Conservation (phyloP, 139 green algal species). For the Coelastrella sp. region DNA sequence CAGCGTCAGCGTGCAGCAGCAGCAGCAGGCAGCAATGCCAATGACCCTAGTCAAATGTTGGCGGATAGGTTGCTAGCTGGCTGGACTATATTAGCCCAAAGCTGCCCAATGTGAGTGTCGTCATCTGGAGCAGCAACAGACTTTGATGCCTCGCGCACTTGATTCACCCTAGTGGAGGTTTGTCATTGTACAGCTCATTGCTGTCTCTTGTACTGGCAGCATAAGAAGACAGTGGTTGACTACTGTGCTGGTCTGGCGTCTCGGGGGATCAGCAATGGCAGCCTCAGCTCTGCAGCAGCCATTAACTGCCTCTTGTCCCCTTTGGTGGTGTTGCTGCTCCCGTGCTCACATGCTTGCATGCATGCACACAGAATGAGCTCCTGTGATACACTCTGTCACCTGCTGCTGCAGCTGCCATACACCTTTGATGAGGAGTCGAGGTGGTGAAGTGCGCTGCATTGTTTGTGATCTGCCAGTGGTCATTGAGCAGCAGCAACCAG, state of each 20-base stretch:
- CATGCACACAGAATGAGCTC: neutral
- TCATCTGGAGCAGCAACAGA: neutral
- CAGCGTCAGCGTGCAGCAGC: conserved; percentile 17
- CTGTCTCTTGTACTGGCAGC: too few relatives aligned
- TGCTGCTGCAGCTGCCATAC: conserved; percentile 13
- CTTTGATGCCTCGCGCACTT: neutral
- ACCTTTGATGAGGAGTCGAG: neutral
- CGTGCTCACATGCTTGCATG: neutral
- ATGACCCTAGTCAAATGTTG: conserved; percentile 4
- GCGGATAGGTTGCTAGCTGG: conserved; percentile 16
- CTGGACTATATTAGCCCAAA: conserved; percentile 18
- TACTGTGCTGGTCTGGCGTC: too few relatives aligned
- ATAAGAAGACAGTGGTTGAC: too few relatives aligned
- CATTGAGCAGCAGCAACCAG: conserved; percentile 20
- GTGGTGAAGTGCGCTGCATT: neutral
- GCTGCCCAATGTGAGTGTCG: conserved; percentile 35
- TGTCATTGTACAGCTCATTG: too few relatives aligned
- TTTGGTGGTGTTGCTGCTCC: neutral
- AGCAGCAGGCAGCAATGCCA: neutral
- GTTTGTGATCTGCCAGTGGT: neutral
- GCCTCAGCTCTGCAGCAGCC: too few relatives aligned
- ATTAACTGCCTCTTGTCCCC: too few relatives aligned
- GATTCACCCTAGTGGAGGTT: neutral
- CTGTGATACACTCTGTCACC: neutral
- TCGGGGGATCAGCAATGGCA: too few relatives aligned